Evolutionary conservation across 257 asterid species (phyloP).

Genomic region (Solanum chmielewskii): DNA sequence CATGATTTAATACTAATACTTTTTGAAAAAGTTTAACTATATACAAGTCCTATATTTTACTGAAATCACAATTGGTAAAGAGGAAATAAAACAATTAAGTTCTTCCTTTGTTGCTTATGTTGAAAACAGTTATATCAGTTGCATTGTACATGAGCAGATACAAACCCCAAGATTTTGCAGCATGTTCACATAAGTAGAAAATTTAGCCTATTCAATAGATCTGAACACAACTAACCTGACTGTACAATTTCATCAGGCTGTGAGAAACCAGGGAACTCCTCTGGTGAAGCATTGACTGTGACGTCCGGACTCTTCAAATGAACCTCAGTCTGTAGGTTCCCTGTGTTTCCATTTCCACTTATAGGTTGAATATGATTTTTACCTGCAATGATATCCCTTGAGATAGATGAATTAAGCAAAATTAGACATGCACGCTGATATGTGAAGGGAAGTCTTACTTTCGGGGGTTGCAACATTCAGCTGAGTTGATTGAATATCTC

Average conservation of each 20-base stretch:
- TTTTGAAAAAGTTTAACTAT: not conserved
- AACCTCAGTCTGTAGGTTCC: constrained; percentile 28
- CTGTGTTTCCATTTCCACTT: constrained; percentile 24
- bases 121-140: not conserved
- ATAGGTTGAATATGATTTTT: constrained; percentile 32
- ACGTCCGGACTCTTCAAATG: constrained; percentile 21
- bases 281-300: constrained; percentile 21
- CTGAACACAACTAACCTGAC: constrained; percentile 41
- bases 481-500: constrained; percentile 35
- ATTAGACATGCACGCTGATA: not conserved
- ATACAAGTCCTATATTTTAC: not conserved
- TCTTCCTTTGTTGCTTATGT: not conserved
- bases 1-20: not conserved
- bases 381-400: constrained; percentile 20
- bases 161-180: not conserved
- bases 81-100: not conserved
- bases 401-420: constrained; percentile 5
- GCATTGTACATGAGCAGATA: not conserved
- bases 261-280: constrained; percentile 63
- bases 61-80: not conserved
- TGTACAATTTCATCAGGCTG: constrained; percentile 43
- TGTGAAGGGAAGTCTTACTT: constrained; percentile 29
- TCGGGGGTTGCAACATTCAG: constrained; percentile 42
- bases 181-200: not conserved
- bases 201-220: not conserved